Evolutionary conservation across 352 stramenopile genomes (phyloP), one percentile per base, ranked within the genome.

Genomic region (Salisapilia sapeloensis): DNA sequence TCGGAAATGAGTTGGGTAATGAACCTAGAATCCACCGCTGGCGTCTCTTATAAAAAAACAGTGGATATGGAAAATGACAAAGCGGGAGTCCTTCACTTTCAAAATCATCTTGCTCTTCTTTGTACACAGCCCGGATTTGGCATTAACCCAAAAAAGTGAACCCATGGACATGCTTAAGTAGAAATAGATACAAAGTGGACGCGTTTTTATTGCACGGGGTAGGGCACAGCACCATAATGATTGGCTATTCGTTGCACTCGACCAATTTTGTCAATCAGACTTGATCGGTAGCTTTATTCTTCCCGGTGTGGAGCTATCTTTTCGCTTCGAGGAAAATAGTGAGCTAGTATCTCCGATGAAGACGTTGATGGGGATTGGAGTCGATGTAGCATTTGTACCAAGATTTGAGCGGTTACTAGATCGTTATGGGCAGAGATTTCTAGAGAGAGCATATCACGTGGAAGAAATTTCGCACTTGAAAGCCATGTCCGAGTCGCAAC

Each of bases 351-450:
- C 58, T 33, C n/a, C n/a, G n/a, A n/a, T n/a, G n/a, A n/a, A n/a
- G n/a, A n/a, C n/a, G n/a, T n/a, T n/a, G n/a, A n/a, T n/a, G n/a
- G 75, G 75, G 28, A 42, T 90, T 21, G 75, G 75, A 29, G 65
- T 74, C n/a, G 75, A 90, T 29, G 40, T 90, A 6, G 67, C 66
- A 40, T 45, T 58, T 14, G 45, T 76, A 18, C 50, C 60, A 34
- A 67, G 75, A 40, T 55, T 90, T 21, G 42, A 58, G 21, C 48
- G 42, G 20, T 69, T 38, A 28, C 63, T 74, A 32, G 46, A 40
- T 31, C 58, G 61, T 40, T 74, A 78, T 33, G 65, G 67, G 13
- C 47, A 80, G 20, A 60, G 65, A 1, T 76, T 90, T 28, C 37
- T 86, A n/a, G 21, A 20, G 5, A 53, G 57, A 14, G 64, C 64